phyloP scores from a whole-genome alignment of 2,329 filamentous ascomycete genomes.

The Claviceps sorghi region DNA sequence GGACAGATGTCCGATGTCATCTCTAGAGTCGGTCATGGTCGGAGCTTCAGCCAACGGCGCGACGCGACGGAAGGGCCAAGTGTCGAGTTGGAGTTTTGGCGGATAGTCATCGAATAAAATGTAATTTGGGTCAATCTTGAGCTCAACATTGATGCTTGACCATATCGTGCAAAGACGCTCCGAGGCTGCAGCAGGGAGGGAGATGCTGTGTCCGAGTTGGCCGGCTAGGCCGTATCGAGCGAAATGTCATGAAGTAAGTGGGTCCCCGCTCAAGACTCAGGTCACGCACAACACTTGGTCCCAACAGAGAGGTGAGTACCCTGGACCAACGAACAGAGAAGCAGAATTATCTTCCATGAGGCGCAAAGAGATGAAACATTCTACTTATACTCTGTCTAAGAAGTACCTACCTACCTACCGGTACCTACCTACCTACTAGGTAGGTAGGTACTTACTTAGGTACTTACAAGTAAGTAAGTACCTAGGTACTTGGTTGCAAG shows the following conservation, averaged over 20 bases:
- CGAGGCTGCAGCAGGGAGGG: neutral
- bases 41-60: neutral
- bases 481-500: too few species aligned
- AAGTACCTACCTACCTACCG: too few species aligned
- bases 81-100: neutral
- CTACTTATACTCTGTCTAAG: neutral
- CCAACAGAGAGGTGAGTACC: neutral
- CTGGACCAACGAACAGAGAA: neutral
- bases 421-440: too few species aligned
- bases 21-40: slow-evolving; percentile 19
- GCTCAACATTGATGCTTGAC: neutral
- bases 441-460: too few species aligned
- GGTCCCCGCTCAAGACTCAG: neutral
- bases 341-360: neutral
- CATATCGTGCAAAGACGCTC: neutral
- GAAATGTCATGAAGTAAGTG: slow-evolving; percentile 1
- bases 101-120: neutral
- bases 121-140: neutral
- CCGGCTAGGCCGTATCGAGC: neutral
- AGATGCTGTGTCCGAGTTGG: neutral
- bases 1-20: slow-evolving; percentile 55
- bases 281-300: neutral
- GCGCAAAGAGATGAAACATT: neutral
- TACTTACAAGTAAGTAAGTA: too few species aligned
- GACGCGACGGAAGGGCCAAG: neutral